Conservation (phyloP, 2,329 filamentous ascomycete genomes). For the Zasmidium citrigriseum region DNA sequence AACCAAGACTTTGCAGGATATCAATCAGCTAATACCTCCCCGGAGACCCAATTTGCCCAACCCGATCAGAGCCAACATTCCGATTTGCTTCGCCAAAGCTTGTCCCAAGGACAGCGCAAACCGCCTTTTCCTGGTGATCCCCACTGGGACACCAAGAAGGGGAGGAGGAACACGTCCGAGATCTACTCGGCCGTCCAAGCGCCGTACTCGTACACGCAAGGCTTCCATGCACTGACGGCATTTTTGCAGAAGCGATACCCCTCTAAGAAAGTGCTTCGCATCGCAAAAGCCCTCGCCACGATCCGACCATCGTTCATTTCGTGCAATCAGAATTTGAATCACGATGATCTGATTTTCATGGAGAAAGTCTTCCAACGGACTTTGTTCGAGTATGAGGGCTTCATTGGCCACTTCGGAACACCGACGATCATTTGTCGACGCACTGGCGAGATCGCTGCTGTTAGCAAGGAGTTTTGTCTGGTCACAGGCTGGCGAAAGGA, state of each 20-base stretch:
- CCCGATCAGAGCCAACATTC: constrained; percentile 31
- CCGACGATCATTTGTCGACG: constrained; percentile 89
- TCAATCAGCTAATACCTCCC: constrained; percentile 29
- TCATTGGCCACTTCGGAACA: constrained; percentile 82
- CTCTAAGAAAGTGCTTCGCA: constrained; percentile 73
- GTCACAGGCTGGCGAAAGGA: constrained; percentile 93
- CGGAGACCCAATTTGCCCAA: constrained; percentile 33
- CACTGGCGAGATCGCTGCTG: constrained; percentile 90
- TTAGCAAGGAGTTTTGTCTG: constrained; percentile 95
- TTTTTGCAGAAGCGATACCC: constrained; percentile 79
- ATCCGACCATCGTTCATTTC: constrained; percentile 93
- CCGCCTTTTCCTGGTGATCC: constrained; percentile 32
- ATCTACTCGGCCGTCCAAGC: constrained; percentile 89
- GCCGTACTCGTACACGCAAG: constrained; percentile 86
- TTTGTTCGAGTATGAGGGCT: constrained; percentile 89
- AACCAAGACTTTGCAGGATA: constrained; percentile 50
- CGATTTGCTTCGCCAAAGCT: constrained; percentile 34
- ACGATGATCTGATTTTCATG: constrained; percentile 92
- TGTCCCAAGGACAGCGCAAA: constrained; percentile 35
- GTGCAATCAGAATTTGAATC: constrained; percentile 83
- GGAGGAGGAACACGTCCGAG: constrained; percentile 70
- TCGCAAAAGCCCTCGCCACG: constrained; percentile 82
- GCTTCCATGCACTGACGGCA: constrained; percentile 84
- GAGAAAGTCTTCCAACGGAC: constrained; percentile 95
- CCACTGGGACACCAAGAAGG: constrained; percentile 42